Percentiles rank a stretch among this genome's conserved stretches.
These are phyloP conservation scores for Diaporthe helianthi DNA, from an alignment of 2,329 filamentous ascomycete genomes.

Conservation along the genomic window DNA sequence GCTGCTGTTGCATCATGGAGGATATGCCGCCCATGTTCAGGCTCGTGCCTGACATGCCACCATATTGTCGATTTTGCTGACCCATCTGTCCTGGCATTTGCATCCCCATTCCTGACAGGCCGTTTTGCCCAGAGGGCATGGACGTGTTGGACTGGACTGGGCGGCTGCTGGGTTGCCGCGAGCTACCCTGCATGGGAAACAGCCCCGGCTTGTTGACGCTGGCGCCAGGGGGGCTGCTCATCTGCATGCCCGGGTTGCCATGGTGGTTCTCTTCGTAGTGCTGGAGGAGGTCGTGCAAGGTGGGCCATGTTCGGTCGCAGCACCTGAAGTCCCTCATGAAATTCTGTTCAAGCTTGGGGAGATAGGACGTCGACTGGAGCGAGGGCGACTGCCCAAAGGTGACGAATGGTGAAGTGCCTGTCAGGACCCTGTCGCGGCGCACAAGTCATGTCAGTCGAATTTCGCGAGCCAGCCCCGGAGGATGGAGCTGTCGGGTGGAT, in stretches of 20 bases:
- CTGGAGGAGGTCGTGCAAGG: constrained; percentile 91
- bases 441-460: constrained; percentile 41
- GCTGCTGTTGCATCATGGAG: constrained; percentile 54
- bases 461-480: constrained; percentile 5
- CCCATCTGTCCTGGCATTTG: constrained; percentile 40
- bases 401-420: constrained; percentile 93
- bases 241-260: constrained; percentile 59
- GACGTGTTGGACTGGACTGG: constrained; percentile 31
- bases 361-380: constrained; percentile 94
- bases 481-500: constrained; percentile 14
- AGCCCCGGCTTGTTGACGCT: constrained; percentile 30
- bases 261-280: constrained; percentile 97
- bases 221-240: constrained; percentile 43
- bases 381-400: constrained; percentile 83
- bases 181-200: constrained; percentile 28
- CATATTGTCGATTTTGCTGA: constrained; percentile 42
- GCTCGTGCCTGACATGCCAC: constrained; percentile 39
- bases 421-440: constrained; percentile 74
- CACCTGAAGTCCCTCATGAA: constrained; percentile 98
- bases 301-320: constrained; percentile 87
- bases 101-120: constrained; percentile 33
- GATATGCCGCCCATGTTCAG: constrained; percentile 45
- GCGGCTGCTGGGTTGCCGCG: constrained; percentile 30
- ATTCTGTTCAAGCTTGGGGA: constrained; percentile 94
- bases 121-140: constrained; percentile 29